Evolutionary conservation across 2,329 filamentous ascomycete genomes (phyloP), one percentile per base, ranked within the genome.

Genomic region (Sphaerulina vaccinii): DNA sequence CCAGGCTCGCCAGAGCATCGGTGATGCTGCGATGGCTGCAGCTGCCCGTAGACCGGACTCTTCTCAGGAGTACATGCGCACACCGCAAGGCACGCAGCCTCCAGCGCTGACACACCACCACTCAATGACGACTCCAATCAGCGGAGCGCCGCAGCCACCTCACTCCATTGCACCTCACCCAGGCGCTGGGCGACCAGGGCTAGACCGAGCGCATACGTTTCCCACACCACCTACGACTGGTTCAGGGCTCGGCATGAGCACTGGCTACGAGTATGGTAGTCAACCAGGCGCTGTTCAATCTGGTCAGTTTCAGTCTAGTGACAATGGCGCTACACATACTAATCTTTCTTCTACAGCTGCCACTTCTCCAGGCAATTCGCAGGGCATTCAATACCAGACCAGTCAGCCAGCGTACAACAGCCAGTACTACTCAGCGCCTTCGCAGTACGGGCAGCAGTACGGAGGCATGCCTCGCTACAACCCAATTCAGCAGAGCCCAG

Each of bases 191-290:
- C 84, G 92, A 37, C 90, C 90, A 6, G 78, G 82, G 5, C 74
- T 95, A 32, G 91, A 96, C 57, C 84, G 92, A 46, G 86, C 90
- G 13, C 88, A 96, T 69, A 95, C 90, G 1, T 96, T 96, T 71
- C 91, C 92, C 3, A 96, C 92, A 3, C 92, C 92, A 29, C 91
- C 92, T 1, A 89, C 91, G 0, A 96, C 89, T 69, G 88, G 90
- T n/a, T 93, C 90, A 0, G 89, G 90, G 70, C 83, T 95, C 39
- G 60, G 60, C 15, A 90, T 84, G 74, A 75, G 81, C 55, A 89
- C 95, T 79, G 84, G 84, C 39, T 95, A 92, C 69, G 86, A 91
- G 67, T 96, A 91, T 88, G 79, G 81, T 71, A 72, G 74, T 52
- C 61, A 64, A 54, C 57, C 60, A 5, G 70, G 71, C 19, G 68